phyloP scores from a whole-genome alignment of 805 yeast species.

The Wickerhamomyces mucosus region DNA sequence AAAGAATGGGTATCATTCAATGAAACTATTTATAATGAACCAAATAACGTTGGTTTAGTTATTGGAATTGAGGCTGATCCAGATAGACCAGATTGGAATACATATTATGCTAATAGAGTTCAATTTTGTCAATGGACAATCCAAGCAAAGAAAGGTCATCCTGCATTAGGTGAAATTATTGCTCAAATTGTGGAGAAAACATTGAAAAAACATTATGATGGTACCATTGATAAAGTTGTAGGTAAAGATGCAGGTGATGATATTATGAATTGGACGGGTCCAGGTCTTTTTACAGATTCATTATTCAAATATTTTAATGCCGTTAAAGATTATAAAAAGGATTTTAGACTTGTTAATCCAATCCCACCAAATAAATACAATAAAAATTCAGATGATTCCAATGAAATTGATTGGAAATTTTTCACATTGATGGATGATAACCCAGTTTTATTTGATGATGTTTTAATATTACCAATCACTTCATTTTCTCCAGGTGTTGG shows the following conservation, averaged over 20 bases:
- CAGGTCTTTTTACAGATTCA: constrained; percentile 88
- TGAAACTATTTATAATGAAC: constrained; percentile 10
- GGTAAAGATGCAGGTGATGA: constrained; percentile 66
- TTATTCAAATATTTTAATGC: constrained; percentile 74
- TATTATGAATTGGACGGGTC: constrained; percentile 94
- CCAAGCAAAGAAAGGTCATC: constrained; percentile 85
- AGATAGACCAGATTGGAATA: constrained; percentile 87
- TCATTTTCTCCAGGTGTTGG: constrained; percentile 60
- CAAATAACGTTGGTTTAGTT: constrained; percentile 55
- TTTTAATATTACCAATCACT: constrained; percentile 63
- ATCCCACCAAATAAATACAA: constrained; percentile 18
- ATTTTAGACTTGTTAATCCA: constrained; percentile 5
- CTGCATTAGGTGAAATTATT: constrained; percentile 72
- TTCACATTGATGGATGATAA: constrained; percentile 53
- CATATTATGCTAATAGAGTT: constrained; percentile 86
- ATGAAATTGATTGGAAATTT: constrained; percentile 46
- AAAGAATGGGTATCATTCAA: constrained; percentile 62
- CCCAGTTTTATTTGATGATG: constrained; percentile 48
- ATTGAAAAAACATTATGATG: constrained; percentile 38
- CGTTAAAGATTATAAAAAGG: constrained; percentile 3
- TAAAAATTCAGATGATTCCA: constrained; percentile 19
- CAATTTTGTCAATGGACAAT: constrained; percentile 98
- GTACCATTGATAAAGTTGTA: constrained; percentile 34
- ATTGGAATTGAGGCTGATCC: constrained; percentile 97
- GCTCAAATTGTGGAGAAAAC: constrained; percentile 74